phyloP scores from a whole-genome alignment of 169 alveolate species.

The Plasmodium berghei region DNA sequence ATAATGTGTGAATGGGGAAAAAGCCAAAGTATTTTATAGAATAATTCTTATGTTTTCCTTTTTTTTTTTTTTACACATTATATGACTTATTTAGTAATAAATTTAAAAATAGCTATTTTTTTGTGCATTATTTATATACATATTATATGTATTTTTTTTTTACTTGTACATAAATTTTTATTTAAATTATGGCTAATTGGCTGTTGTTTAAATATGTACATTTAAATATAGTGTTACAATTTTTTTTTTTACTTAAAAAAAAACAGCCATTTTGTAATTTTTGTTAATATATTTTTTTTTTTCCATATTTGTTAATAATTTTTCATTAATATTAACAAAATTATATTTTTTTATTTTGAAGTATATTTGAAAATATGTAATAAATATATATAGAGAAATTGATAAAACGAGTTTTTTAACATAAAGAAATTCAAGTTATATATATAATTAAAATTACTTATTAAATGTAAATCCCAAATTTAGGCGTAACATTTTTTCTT shows the following conservation, averaged over 20 bases:
- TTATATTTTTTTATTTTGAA: conserved; percentile 18
- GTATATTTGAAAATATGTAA: conserved; percentile 14
- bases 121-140: conserved; percentile 34
- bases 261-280: conserved; percentile 24
- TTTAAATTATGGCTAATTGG: conserved; percentile 18
- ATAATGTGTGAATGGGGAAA: neutral
- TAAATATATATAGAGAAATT: neutral
- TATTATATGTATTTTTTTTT: conserved; percentile 12
- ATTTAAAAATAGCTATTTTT: conserved; percentile 19
- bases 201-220: conserved; percentile 59
- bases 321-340: conserved; percentile 7
- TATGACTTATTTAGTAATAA: neutral
- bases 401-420: conserved; percentile 24
- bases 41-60: neutral
- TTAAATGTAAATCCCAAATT: too few relatives aligned
- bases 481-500: conserved; percentile 12
- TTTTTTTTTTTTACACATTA: neutral
- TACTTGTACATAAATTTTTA: conserved; percentile 13
- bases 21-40: neutral
- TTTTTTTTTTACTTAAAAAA: neutral
- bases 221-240: conserved; percentile 28
- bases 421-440: conserved; percentile 14
- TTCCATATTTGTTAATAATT: conserved; percentile 17
- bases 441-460: neutral
- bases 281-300: conserved; percentile 28